Base-by-base conservation (phyloP, 345 rosid species). In the Sonneratia caseolaris region DNA sequence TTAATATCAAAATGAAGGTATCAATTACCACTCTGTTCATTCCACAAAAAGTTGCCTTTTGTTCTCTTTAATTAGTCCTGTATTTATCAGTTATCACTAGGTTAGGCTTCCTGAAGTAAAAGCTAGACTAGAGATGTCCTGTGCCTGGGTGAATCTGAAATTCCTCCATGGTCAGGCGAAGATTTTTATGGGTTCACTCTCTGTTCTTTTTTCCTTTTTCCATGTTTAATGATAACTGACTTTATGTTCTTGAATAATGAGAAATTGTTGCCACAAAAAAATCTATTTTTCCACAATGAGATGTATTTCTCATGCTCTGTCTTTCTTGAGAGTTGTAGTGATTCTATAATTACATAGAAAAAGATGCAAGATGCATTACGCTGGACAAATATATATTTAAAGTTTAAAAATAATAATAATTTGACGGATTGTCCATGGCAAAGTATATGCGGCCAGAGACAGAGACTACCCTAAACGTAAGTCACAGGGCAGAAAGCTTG, bases 1-100 rank as follows among this genome's bases (percentile, higher is more conserved):
- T 71, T 27, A 72, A 21, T 47, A 38, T 71, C 37, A 27, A 71
- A 57, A 32, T 43, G 14, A 68, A 68, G 45, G 21, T 40, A 68
- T 16, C 35, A 68, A 43, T 24, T 68, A 32, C 27, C 5, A 57
- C 36, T 27, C 19, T 27, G 38, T 24, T 27, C 37, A 22, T 9
- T 27, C 65, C 37, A 61, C n/a, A 61, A 27, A 35, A 7, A 14
- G n/a, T 4, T 13, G 18, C 38, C 13, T 13, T 27, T 62, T 62
- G 11, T 16, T 1, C 18, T 35, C 18, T 62, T 62, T 35, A 57
- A 57, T 22, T 35, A 62, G 37, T 27, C 27, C 18, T 62, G 66
- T 13, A 62, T 3, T 15, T 53, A 27, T 27, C 32, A 27, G 32
- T 27, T 13, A 62, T 62, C 66, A 27, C 66, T 16, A 62, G 16